phyloP scores from a whole-genome alignment of 2,329 filamentous ascomycete species.

The Stagonosporopsis chrysanthemi region DNA sequence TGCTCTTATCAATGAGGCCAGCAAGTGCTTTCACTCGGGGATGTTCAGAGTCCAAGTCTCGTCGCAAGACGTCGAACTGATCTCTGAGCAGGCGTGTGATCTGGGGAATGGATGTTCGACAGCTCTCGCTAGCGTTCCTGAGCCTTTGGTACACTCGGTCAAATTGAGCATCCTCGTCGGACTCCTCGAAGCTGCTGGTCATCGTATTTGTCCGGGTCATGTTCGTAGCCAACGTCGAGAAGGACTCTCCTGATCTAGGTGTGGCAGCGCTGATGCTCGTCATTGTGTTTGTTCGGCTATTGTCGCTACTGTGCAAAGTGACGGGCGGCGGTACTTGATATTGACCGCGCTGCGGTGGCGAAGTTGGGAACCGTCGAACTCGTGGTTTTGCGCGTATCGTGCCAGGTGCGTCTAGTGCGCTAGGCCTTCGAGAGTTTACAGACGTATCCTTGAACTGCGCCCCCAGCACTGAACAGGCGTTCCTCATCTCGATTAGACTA shows the following conservation, averaged over 20 bases:
- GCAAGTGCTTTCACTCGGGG: slow-evolving; percentile 53
- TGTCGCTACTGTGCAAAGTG: slow-evolving; percentile 54
- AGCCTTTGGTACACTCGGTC: slow-evolving; percentile 83
- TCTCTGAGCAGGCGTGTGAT: slow-evolving; percentile 40
- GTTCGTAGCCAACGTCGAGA: slow-evolving; percentile 64
- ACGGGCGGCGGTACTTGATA: slow-evolving; percentile 50
- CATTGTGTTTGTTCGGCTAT: slow-evolving; percentile 63
- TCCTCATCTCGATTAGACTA: slow-evolving; percentile 65
- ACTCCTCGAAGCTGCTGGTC: slow-evolving; percentile 67
- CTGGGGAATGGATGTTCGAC: slow-evolving; percentile 73
- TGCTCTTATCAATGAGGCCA: slow-evolving; percentile 74
- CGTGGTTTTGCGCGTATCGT: slow-evolving; percentile 43
- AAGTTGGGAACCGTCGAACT: slow-evolving; percentile 41
- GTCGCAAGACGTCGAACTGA: slow-evolving; percentile 39
- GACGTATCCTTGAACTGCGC: slow-evolving; percentile 44
- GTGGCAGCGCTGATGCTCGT: slow-evolving; percentile 63
- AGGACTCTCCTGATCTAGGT: slow-evolving; percentile 83
- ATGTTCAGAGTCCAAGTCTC: slow-evolving; percentile 45
- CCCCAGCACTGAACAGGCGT: slow-evolving; percentile 63
- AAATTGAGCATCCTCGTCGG: slow-evolving; percentile 81
- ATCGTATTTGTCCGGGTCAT: slow-evolving; percentile 57
- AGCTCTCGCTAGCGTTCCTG: slow-evolving; percentile 74
- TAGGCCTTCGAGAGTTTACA: slow-evolving; percentile 31
- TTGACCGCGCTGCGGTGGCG: slow-evolving; percentile 43
- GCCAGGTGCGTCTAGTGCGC: slow-evolving; percentile 29